phyloP scores from a whole-genome alignment of 768 basidiomycete species.

The Leccinum barrowsii region DNA sequence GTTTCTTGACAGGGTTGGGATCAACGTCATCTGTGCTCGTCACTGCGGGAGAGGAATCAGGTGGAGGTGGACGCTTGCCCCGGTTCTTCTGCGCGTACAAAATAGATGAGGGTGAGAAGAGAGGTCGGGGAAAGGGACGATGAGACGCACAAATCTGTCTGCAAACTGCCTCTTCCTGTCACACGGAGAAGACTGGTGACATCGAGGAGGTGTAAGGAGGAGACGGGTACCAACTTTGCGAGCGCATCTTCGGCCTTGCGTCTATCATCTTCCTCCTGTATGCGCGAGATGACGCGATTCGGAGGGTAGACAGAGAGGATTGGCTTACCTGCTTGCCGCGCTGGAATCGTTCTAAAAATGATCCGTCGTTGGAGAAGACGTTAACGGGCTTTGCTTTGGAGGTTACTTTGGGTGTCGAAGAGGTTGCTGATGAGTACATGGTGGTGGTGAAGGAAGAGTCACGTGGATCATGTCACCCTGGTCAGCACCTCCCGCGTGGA shows the following conservation, averaged over 20 bases:
- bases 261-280: constrained; percentile 57
- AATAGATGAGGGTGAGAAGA: background rate
- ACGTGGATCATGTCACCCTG: constrained; percentile 3
- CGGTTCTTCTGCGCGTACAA: constrained; percentile 46
- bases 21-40: constrained; percentile 32
- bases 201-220: background rate
- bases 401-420: constrained; percentile 11
- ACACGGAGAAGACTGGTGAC: background rate
- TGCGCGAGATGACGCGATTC: background rate
- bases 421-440: constrained; percentile 16
- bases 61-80: constrained; percentile 49
- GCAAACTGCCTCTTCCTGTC: constrained; percentile 58
- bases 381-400: constrained; percentile 47
- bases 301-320: background rate
- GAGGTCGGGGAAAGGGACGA: background rate
- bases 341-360: constrained; percentile 63
- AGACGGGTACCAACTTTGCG: constrained; percentile 39
- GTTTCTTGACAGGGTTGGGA: constrained; percentile 36
- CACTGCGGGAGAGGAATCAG: constrained; percentile 36
- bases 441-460: background rate
- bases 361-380: constrained; percentile 68
- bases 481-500: constrained; percentile 46
- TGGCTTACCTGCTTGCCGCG: constrained; percentile 49
- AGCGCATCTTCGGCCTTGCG: constrained; percentile 50
- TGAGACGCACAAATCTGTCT: constrained; percentile 53